phyloP scores from a whole-genome alignment of 306 rosid species.

The Medicago arabica region DNA sequence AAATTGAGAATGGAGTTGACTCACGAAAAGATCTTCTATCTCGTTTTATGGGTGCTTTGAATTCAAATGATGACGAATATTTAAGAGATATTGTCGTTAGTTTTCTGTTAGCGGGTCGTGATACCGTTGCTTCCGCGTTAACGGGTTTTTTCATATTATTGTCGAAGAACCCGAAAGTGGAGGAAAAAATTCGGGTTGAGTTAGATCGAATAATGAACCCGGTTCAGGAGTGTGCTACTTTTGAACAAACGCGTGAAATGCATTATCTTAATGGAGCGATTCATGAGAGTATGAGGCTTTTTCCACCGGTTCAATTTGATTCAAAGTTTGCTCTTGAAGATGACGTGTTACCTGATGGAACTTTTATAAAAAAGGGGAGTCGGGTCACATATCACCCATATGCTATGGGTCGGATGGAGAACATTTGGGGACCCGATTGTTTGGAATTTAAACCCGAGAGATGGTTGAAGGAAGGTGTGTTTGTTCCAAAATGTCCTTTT shows the following conservation, averaged over 20 bases:
- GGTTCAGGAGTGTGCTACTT: constrained; percentile 36
- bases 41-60: constrained; percentile 66
- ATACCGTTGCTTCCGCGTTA: constrained; percentile 72
- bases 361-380: constrained; percentile 66
- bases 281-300: constrained; percentile 81
- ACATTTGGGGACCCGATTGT: constrained; percentile 78
- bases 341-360: constrained; percentile 87
- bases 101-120: constrained; percentile 87
- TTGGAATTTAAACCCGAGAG: constrained; percentile 71
- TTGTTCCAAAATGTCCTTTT: constrained; percentile 53
- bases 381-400: constrained; percentile 88
- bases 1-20: constrained; percentile 40
- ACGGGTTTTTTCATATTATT: constrained; percentile 68
- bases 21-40: constrained; percentile 65
- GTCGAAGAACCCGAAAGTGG: constrained; percentile 57
- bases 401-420: constrained; percentile 97
- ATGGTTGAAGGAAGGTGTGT: constrained; percentile 67
- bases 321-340: constrained; percentile 74
- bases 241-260: constrained; percentile 60
- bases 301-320: constrained; percentile 88
- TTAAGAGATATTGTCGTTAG: constrained; percentile 81
- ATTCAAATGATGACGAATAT: constrained; percentile 64
- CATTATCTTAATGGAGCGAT: constrained; percentile 74
- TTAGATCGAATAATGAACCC: constrained; percentile 54
- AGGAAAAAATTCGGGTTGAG: constrained; percentile 56